phyloP scores from a whole-genome alignment of 805 yeast genomes.

The Torulaspora quercuum region DNA sequence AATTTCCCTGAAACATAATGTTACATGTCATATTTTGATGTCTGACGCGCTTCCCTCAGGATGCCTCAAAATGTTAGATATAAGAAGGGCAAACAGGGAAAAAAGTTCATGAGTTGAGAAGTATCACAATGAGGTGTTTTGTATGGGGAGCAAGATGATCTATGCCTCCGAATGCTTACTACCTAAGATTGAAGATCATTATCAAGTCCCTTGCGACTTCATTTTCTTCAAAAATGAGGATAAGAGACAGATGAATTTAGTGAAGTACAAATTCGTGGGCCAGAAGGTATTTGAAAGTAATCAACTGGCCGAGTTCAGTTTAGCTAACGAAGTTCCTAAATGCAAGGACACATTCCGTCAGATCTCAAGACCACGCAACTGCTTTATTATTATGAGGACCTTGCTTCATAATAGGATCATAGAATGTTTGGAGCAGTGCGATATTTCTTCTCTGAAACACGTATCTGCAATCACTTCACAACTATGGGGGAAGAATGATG shows the following conservation, averaged over 20 bases:
- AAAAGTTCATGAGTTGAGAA: too few relatives aligned
- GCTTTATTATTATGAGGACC: constrained; percentile 19
- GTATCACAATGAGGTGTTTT: neutral
- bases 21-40: constrained; percentile 3
- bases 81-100: constrained; percentile 1
- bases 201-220: constrained; percentile 7
- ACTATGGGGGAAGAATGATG: constrained; percentile 19
- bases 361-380: constrained; percentile 15
- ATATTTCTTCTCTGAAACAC: constrained; percentile 10
- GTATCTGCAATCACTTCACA: constrained; percentile 19
- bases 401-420: constrained; percentile 12
- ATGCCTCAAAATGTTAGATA: constrained; percentile 4
- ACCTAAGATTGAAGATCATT: constrained; percentile 3
- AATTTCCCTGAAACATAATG: constrained; percentile 6
- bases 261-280: constrained; percentile 13
- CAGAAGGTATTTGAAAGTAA: constrained; percentile 11
- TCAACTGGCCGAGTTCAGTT: constrained; percentile 11
- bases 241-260: constrained; percentile 5
- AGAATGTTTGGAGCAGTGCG: constrained; percentile 3
- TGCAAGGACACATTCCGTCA: neutral
- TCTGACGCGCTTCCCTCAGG: constrained; percentile 6
- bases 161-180: constrained; percentile 9
- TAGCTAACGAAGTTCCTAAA: constrained; percentile 5
- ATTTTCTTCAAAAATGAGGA: constrained; percentile 10
- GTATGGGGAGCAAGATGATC: constrained; percentile 1